phyloP scores from a whole-genome alignment of 345 rosid species.

The Iberis pinnata region DNA sequence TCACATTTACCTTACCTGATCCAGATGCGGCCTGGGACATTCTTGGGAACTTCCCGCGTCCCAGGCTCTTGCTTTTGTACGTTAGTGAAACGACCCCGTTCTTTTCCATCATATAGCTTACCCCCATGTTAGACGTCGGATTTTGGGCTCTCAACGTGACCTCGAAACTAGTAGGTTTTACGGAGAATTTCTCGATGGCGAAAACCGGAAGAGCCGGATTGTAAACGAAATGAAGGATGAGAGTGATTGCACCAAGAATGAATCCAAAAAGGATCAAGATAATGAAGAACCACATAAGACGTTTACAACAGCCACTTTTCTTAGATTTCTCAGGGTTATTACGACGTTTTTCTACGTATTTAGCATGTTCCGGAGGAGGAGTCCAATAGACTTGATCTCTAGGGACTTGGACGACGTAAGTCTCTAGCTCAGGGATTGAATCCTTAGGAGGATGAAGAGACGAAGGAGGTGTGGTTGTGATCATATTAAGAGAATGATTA shows the following conservation, averaged over 20 bases:
- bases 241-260: conserved; percentile 15
- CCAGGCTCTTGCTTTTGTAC: conserved; percentile 36
- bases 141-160: conserved; percentile 33
- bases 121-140: conserved; percentile 30
- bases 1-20: conserved; percentile 7
- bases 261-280: conserved; percentile 20
- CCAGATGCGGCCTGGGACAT: conserved; percentile 25
- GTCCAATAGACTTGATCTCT: conserved; percentile 61
- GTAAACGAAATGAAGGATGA: conserved; percentile 2
- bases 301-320: neutral
- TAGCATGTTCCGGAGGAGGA: conserved; percentile 54
- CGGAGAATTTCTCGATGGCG: conserved; percentile 6
- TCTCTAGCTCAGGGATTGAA: conserved; percentile 24
- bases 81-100: conserved; percentile 18
- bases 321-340: conserved; percentile 22
- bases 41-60: conserved; percentile 32
- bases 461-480: conserved; percentile 3
- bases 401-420: conserved; percentile 54
- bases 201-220: conserved; percentile 21
- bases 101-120: conserved; percentile 27
- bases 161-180: conserved; percentile 8
- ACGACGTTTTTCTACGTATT: conserved; percentile 33
- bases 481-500: conserved; percentile 23
- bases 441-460: conserved; percentile 16
- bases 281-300: conserved; percentile 25